Percentiles rank a stretch among this genome's conserved stretches.
These are phyloP conservation scores for Penicillium frequentans DNA, from an alignment of 2,329 filamentous ascomycete genomes.

Conservation along the genomic window DNA sequence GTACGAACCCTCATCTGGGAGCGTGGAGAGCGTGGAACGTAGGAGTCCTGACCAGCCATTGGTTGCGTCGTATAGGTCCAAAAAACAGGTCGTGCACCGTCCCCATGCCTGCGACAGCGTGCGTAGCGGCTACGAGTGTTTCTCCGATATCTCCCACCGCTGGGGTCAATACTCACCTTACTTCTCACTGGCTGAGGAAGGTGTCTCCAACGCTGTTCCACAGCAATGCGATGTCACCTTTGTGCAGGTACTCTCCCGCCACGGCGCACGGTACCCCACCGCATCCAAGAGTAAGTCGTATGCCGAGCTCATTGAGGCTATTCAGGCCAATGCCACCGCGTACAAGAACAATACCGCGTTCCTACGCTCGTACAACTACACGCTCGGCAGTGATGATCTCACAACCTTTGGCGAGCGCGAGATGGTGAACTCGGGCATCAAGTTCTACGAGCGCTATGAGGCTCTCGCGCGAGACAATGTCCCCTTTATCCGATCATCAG, in stretches of 20 bases:
- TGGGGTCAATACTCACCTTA: conserved; percentile 92
- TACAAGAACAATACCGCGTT: conserved; percentile 69
- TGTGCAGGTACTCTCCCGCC: conserved; percentile 77
- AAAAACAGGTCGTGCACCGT: not conserved
- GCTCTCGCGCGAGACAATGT: conserved; percentile 56
- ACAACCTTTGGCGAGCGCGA: conserved; percentile 67
- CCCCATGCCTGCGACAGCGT: conserved; percentile 52
- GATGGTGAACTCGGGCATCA: conserved; percentile 71
- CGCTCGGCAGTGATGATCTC: conserved; percentile 67
- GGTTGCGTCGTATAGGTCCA: conserved; percentile 5
- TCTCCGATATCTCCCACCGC: conserved; percentile 59
- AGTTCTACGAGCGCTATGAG: conserved; percentile 74
- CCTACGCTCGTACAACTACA: conserved; percentile 69
- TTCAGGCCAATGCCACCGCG: conserved; percentile 58
- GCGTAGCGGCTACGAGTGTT: conserved; percentile 63
- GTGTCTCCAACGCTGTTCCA: conserved; percentile 62
- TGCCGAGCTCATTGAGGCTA: conserved; percentile 61
- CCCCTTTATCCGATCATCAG: conserved; percentile 72
- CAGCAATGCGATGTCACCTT: conserved; percentile 73
- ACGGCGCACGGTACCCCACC: conserved; percentile 83
- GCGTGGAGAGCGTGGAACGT: not conserved
- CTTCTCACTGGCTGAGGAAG: conserved; percentile 63
- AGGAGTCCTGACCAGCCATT: conserved; percentile 1
- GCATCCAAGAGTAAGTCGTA: conserved; percentile 65
- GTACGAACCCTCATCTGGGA: conserved; percentile 8